phyloP scores from a whole-genome alignment of 2,329 filamentous ascomycete genomes.

The Pyrenochaeta sp. region DNA sequence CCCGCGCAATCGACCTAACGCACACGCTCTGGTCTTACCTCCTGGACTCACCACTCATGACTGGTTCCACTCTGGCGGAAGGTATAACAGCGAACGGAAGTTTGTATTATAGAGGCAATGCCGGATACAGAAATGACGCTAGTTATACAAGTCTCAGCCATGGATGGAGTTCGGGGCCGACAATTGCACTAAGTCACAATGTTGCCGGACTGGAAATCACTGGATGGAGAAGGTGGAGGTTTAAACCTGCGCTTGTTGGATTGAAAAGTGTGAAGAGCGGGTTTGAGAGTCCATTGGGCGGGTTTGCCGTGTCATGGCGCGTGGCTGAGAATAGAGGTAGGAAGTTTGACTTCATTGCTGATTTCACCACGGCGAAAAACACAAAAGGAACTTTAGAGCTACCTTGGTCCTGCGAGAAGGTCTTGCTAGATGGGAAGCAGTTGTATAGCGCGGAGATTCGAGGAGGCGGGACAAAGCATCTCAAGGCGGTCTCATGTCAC shows the following conservation, averaged over 20 bases:
- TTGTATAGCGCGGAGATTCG: background rate
- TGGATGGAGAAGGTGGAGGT: slow-evolving; percentile 31
- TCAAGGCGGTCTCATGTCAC: background rate
- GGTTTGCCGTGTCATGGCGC: slow-evolving; percentile 15
- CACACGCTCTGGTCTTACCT: slow-evolving; percentile 42
- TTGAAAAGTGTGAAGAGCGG: slow-evolving; percentile 24
- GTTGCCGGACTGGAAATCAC: slow-evolving; percentile 23
- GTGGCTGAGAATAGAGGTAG: background rate
- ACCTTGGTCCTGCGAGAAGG: background rate
- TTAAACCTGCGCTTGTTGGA: slow-evolving; percentile 30
- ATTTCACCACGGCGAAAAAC: background rate
- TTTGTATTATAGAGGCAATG: slow-evolving; percentile 43
- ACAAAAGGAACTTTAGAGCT: background rate
- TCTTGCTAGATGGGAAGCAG: background rate
- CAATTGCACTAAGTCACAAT: slow-evolving; percentile 12
- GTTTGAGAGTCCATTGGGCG: slow-evolving; percentile 24
- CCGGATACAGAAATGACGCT: slow-evolving; percentile 45
- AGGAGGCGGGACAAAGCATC: background rate
- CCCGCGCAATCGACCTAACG: slow-evolving; percentile 39
- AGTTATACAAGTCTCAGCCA: slow-evolving; percentile 47
- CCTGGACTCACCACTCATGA: slow-evolving; percentile 42
- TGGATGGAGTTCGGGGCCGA: slow-evolving; percentile 46
- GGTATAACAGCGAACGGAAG: slow-evolving; percentile 50
- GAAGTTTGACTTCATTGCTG: background rate
- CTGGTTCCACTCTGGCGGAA: slow-evolving; percentile 49